These are phyloP conservation scores for Edaphochlamys debaryana DNA, from an alignment of 139 green algal genomes.

Conservation along the genomic window DNA sequence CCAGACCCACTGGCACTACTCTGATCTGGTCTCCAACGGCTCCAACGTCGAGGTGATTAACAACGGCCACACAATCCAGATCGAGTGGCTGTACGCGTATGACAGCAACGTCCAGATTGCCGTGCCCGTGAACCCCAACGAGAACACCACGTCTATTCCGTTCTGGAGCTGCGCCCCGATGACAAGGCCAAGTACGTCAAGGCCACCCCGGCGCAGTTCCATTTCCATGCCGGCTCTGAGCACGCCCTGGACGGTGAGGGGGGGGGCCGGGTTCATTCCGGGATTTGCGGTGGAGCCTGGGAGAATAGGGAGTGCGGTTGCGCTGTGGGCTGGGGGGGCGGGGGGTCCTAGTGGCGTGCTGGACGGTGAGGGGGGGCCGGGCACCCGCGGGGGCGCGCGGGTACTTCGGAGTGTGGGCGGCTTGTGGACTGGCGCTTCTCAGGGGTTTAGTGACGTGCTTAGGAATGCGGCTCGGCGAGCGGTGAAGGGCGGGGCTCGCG, in stretches of 20 bases:
- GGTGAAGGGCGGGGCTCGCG: too few relatives aligned
- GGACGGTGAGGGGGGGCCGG: too few relatives aligned
- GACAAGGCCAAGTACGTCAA: neutral
- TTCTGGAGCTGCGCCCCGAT: neutral
- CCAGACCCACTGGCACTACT: neutral
- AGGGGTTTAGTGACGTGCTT: too few relatives aligned
- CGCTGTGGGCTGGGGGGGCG: too few relatives aligned
- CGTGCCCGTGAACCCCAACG: neutral
- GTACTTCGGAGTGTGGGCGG: too few relatives aligned
- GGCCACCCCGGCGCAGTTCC: constrained; percentile 39
- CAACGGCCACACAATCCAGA: constrained; percentile 30
- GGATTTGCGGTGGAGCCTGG: too few relatives aligned
- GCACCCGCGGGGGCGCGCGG: too few relatives aligned
- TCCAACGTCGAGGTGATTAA: constrained; percentile 20
- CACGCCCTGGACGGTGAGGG: neutral
- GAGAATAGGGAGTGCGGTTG: too few relatives aligned
- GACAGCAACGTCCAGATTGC: neutral
- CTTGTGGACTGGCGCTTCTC: too few relatives aligned
- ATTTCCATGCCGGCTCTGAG: constrained; percentile 27
- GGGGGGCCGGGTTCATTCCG: too few relatives aligned
- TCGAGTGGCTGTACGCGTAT: constrained; percentile 16
- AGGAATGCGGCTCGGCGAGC: too few relatives aligned
- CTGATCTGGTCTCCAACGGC: constrained; percentile 18
- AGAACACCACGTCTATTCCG: constrained; percentile 10
- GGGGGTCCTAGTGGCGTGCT: too few relatives aligned